These are phyloP conservation scores for Leishmania martiniquensis DNA, from an alignment of 208 protist genomes.

Conservation along the genomic window DNA sequence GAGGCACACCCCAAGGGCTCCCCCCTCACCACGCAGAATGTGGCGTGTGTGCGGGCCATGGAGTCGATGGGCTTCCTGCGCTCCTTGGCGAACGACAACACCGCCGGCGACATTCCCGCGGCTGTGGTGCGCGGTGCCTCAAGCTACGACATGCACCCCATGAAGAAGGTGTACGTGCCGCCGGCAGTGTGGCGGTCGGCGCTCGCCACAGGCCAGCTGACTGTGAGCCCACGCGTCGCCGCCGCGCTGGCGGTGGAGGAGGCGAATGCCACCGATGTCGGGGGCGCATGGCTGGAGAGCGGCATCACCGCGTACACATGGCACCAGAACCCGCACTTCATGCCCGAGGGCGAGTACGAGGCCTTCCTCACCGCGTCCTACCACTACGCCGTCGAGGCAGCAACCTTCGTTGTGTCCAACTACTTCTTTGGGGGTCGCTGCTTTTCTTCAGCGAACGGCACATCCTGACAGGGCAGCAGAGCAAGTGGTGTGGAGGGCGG, in stretches of 20 bases:
- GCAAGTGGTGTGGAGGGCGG: neutral
- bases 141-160: constrained; percentile 64
- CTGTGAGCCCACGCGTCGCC: constrained; percentile 24
- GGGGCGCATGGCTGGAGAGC: neutral
- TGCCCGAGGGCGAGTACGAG: constrained; percentile 41
- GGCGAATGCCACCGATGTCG: neutral
- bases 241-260: constrained; percentile 1
- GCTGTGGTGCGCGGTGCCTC: constrained; percentile 57
- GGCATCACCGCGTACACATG: constrained; percentile 44
- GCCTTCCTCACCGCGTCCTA: constrained; percentile 47
- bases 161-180: constrained; percentile 43
- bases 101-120: constrained; percentile 33
- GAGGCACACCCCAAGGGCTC: constrained; percentile 5
- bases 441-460: constrained; percentile 7
- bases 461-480: neutral
- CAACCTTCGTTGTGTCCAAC: constrained; percentile 58
- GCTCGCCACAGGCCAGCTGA: constrained; percentile 12
- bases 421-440: constrained; percentile 59
- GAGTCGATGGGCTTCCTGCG: constrained; percentile 56
- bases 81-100: constrained; percentile 12
- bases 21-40: constrained; percentile 36
- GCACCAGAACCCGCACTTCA: constrained; percentile 47
- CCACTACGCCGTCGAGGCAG: constrained; percentile 56
- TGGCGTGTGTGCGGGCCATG: constrained; percentile 69
- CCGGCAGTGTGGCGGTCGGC: constrained; percentile 27